Base-by-base conservation (phyloP, 306 rosid species). In the Carpinus viminea region DNA sequence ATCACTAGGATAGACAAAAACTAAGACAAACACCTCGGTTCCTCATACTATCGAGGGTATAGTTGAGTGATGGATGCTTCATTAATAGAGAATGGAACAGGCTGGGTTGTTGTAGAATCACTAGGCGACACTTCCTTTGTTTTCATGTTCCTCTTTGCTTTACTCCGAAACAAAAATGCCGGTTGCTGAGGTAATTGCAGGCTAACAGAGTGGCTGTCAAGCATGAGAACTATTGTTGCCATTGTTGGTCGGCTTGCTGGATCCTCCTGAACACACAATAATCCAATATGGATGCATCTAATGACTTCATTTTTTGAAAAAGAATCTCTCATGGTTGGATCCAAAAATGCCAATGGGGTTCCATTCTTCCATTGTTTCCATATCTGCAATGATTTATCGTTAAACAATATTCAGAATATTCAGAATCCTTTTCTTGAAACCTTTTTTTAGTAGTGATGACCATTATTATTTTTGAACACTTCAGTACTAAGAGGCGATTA, bases 301-400 rank as follows among this genome's bases (percentile, higher is more conserved):
- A 79, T 21, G 56, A 76, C 59, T 48, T 76, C 73, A 13, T 51
- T 61, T 59, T 4, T 57, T 20, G 64, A 57, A 57, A 20, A 65
- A 0, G 53, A 76, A 17, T 46, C 71, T n/a, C 18, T 46, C 51
- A 61, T 12, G 0, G n/a, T 15, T 5, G 81, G 81, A 82, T 82
- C 85, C 52, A 76, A 54, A 8, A 82, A 20, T 60, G 72, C 78
- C n/a, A 72, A 4, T 1, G 75, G 75, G 18, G 68, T 81, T 28
- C 78, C 86, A 70, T 84, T 77, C n/a, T 52, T 80, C 94, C 88
- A 88, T 12, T 77, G 71, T 38, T 69, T 79, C 94, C 92, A 90
- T 17, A 86, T 89, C 95, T 73, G 84, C 70, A 5, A 61, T 69
- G 55, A 53, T 53, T 50, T 1, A 31, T 31, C 56, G 36, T 20